phyloP scores from a whole-genome alignment of 129 eudicot genomes.

The Helianthus tuberosus region DNA sequence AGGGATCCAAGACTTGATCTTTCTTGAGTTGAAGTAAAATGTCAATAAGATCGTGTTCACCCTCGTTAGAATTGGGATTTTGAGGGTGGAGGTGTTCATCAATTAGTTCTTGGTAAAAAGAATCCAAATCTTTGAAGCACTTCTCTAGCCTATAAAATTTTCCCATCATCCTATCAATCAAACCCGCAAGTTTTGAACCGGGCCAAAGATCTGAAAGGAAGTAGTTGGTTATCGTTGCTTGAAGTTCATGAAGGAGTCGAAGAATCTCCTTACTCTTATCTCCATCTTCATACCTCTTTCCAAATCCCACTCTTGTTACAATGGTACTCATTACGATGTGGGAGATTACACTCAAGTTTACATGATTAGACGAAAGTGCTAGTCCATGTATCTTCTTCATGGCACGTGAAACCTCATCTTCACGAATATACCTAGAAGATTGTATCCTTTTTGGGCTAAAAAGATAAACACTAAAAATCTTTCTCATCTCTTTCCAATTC shows the following conservation, averaged over 20 bases:
- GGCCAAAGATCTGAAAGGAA: conserved; percentile 28
- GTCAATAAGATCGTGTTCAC: conserved; percentile 39
- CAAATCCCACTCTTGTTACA: conserved; percentile 22
- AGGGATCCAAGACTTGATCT: background rate
- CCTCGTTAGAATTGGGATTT: background rate
- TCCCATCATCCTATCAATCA: conserved; percentile 41
- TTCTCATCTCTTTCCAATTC: conserved; percentile 30
- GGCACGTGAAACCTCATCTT: conserved; percentile 29
- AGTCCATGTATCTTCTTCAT: conserved; percentile 7
- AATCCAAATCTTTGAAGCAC: conserved; percentile 30
- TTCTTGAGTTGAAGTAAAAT: conserved; percentile 32
- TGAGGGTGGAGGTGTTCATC: conserved; percentile 36
- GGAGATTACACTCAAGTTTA: conserved; percentile 23
- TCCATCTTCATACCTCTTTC: conserved; percentile 30
- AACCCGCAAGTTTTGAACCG: conserved; percentile 29
- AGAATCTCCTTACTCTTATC: conserved; percentile 12
- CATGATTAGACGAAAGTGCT: conserved; percentile 1
- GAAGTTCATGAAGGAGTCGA: conserved; percentile 22
- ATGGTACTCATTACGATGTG: conserved; percentile 13
- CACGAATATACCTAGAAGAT: conserved; percentile 20
- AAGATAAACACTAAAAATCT: conserved; percentile 13
- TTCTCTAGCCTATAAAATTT: conserved; percentile 20
- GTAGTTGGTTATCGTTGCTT: background rate
- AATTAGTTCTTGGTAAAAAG: conserved; percentile 35
- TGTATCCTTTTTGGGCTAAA: conserved; percentile 14